These are phyloP conservation scores for Plasmodium adleri DNA, from an alignment of 169 alveolate species.

Conservation along the genomic window DNA sequence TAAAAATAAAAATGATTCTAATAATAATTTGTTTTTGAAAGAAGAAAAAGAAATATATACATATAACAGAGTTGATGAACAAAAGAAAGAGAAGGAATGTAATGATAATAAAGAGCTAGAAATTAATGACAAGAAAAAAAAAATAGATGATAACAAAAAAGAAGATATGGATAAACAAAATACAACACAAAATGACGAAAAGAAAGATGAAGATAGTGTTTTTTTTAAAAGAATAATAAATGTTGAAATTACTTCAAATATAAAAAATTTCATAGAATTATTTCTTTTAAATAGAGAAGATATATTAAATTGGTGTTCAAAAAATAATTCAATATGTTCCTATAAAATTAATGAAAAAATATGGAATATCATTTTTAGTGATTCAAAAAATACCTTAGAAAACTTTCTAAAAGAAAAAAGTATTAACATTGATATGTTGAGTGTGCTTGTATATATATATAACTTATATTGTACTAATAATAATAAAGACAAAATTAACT, in stretches of 20 bases:
- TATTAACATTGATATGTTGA: constrained; percentile 39
- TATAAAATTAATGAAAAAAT: constrained; percentile 48
- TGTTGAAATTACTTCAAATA: constrained; percentile 56
- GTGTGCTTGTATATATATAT: constrained; percentile 27
- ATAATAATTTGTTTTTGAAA: background rate
- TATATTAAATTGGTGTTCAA: constrained; percentile 40
- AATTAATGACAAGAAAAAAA: constrained; percentile 8
- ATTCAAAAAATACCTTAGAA: constrained; percentile 16
- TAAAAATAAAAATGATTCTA: background rate
- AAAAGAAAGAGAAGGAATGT: background rate
- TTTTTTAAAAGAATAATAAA: constrained; percentile 60
- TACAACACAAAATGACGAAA: background rate
- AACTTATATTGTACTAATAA: constrained; percentile 47
- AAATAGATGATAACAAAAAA: constrained; percentile 2
- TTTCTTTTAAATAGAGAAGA: constrained; percentile 28
- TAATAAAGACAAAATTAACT: constrained; percentile 43
- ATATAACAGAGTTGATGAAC: background rate
- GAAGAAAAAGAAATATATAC: background rate
- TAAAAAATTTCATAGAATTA: constrained; percentile 21
- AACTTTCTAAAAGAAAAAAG: constrained; percentile 13
- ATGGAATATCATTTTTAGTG: constrained; percentile 24
- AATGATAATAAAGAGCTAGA: background rate
- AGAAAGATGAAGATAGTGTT: constrained; percentile 19
- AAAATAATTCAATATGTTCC: constrained; percentile 28
- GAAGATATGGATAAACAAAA: constrained; percentile 8